Base-by-base conservation (phyloP, 371 early-diverging fungal genomes). In the Mucor plumbeus region DNA sequence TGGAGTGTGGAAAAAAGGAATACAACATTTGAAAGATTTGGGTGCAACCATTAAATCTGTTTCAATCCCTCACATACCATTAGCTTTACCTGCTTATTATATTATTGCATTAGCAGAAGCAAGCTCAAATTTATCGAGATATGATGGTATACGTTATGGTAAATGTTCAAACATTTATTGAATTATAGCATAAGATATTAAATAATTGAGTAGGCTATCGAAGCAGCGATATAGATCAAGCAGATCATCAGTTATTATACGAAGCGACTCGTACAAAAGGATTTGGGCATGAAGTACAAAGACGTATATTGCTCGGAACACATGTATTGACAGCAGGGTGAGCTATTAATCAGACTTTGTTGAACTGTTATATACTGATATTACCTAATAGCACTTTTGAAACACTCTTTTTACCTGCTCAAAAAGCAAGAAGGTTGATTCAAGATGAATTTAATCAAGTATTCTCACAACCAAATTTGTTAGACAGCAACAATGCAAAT, bases 21-120 rank as follows among this genome's bases (percentile, higher is more conserved):
- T 92, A 7, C 71, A 77, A 9, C 65, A 68, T 7, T 72, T 95
- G 15, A 75, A 76, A 40, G 69, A 71, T 4, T 79, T 73, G 15
- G 96, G 95, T 0, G 95, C 94, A 1, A 79, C 81, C 0, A 81
- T 96, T 8, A 80, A 88, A 0, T 79, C 88, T 0, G 88, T 97
- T 0, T 86, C 90, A 0, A 74, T 95, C 43, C 93, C 94, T 1
- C 85, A 88, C 71, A 91, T 91, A 0, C 73, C 80, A 15, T 73
- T 84, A 41, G 90, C 95, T 3, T 84, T 97, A 21, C 85, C 96
- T 14, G 87, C 94, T 1, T 97, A 97, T 74, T 94, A 96, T 68
- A 90, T 92, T 1, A 74, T 97, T 55, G 96, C 95, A 5, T 84
- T 92, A 8, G 96, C 97, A 10, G 98, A 97, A 77, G 97, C 98